A percentile compares a stretch with the other conserved stretches of the same genome.
Evolutionary conservation across 805 yeast species (phyloP).

Genomic region (Clavispora vitiphila): DNA sequence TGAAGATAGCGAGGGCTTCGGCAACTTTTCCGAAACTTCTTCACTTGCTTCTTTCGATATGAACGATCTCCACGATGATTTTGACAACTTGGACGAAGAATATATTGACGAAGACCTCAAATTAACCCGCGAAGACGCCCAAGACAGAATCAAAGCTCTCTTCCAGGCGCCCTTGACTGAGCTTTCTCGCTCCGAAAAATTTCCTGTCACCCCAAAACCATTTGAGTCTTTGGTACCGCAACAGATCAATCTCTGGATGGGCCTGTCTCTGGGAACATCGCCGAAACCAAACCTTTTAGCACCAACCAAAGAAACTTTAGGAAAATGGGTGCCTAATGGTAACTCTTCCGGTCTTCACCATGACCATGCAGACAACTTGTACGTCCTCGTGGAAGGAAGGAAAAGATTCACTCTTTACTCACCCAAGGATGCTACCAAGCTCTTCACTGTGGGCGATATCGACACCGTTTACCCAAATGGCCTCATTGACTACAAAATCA

Average conservation of each 20-base stretch:
- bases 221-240: conserved; percentile 50
- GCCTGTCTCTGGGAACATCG: conserved; percentile 26
- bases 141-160: conserved; percentile 41
- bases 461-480: conserved; percentile 53
- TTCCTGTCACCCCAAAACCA: conserved; percentile 41
- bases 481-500: conserved; percentile 54
- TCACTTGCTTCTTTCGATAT: neutral
- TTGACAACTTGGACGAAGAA: neutral
- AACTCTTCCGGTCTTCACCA: conserved; percentile 74
- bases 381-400: conserved; percentile 53
- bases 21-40: conserved; percentile 1
- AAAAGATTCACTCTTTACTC: conserved; percentile 65
- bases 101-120: conserved; percentile 33
- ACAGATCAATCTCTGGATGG: conserved; percentile 75
- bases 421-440: conserved; percentile 54
- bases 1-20: neutral
- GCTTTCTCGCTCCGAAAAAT: conserved; percentile 19
- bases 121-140: conserved; percentile 28
- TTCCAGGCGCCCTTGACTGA: conserved; percentile 60
- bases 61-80: neutral
- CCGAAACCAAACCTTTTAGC: conserved; percentile 9
- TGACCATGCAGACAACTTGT: conserved; percentile 75
- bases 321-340: conserved; percentile 54
- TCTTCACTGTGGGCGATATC: conserved; percentile 65
- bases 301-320: conserved; percentile 34